phyloP scores from a whole-genome alignment of 805 yeast genomes.

The Metschnikowia gelsemii region DNA sequence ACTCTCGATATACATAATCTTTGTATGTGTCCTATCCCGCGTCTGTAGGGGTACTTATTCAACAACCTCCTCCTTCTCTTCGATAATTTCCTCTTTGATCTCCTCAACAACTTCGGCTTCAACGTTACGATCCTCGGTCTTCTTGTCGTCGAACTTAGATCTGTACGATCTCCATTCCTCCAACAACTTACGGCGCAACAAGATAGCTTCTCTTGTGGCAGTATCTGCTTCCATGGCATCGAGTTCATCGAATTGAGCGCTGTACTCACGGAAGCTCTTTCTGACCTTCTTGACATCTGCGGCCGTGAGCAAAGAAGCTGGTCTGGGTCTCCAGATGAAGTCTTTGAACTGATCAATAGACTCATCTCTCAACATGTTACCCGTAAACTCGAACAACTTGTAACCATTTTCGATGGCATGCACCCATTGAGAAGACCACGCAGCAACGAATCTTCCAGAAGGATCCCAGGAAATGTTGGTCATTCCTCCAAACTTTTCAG shows the following conservation, averaged over 20 bases:
- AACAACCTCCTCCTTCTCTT: slow-evolving; percentile 69
- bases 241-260: slow-evolving; percentile 88
- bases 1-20: neutral
- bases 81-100: slow-evolving; percentile 39
- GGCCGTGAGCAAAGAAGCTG: slow-evolving; percentile 68
- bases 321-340: slow-evolving; percentile 97
- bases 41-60: slow-evolving; percentile 31
- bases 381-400: slow-evolving; percentile 82
- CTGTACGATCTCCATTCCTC: slow-evolving; percentile 88
- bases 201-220: slow-evolving; percentile 84
- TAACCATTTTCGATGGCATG: slow-evolving; percentile 88
- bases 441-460: slow-evolving; percentile 85
- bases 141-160: slow-evolving; percentile 34
- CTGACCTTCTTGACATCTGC: slow-evolving; percentile 86
- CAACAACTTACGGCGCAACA: slow-evolving; percentile 75
- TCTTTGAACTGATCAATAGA: slow-evolving; percentile 79
- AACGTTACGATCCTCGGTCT: slow-evolving; percentile 48
- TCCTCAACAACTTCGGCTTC: slow-evolving; percentile 61
- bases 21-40: slow-evolving; percentile 5
- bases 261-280: slow-evolving; percentile 83
- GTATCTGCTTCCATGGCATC: slow-evolving; percentile 96
- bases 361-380: slow-evolving; percentile 73
- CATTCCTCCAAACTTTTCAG: slow-evolving; percentile 70
- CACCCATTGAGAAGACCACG: slow-evolving; percentile 84
- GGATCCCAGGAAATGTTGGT: slow-evolving; percentile 93